These are phyloP conservation scores for Citrus reticulata DNA, from an alignment of 345 rosid genomes.

Conservation along the genomic window DNA sequence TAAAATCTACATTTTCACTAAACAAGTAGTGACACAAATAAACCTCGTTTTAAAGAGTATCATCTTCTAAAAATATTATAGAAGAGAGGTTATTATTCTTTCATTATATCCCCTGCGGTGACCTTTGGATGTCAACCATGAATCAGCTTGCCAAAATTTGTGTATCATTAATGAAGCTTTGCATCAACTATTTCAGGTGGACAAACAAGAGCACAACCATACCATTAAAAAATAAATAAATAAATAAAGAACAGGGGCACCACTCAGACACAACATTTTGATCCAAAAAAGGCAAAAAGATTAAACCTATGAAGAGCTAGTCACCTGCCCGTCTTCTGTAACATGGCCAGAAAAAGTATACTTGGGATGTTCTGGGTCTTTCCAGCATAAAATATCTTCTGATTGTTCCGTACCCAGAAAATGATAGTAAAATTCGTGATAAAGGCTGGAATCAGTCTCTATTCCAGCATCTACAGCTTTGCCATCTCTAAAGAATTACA, in stretches of 20 bases:
- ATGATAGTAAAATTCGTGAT: conserved; percentile 83
- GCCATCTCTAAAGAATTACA: conserved; percentile 56
- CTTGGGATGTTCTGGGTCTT: conserved; percentile 76
- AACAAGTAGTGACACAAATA: no score
- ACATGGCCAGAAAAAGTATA: conserved; percentile 47
- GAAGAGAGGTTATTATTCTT: no score
- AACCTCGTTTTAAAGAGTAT: no score
- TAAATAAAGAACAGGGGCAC: background rate
- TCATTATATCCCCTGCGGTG: no score
- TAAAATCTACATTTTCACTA: no score
- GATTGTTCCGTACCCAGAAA: conserved; percentile 70
- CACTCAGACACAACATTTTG: background rate
- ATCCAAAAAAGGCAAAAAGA: background rate
- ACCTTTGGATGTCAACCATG: no score
- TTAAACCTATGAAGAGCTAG: background rate
- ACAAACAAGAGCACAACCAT: background rate
- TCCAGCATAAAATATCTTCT: conserved; percentile 91
- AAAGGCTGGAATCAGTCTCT: conserved; percentile 79
- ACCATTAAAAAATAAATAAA: background rate
- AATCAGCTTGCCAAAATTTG: no score
- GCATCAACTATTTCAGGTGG: no score
- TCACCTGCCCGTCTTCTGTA: conserved; percentile 91
- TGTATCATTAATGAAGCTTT: no score
- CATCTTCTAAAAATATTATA: no score
- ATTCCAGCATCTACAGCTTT: conserved; percentile 85